Base-by-base conservation (phyloP, 305 asterid species). In the Lippia alba region DNA sequence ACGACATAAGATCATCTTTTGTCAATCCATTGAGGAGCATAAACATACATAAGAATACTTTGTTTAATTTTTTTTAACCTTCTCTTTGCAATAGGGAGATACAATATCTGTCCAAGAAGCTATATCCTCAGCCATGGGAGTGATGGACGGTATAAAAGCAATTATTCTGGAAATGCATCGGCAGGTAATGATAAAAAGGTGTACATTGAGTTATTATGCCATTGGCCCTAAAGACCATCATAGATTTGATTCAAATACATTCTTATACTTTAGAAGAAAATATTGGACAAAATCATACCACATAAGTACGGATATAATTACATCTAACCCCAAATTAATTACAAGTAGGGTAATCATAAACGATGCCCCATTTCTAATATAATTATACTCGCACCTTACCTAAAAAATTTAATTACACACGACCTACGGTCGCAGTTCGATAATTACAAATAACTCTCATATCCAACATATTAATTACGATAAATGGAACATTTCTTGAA, bases 141-240 rank as follows among this genome's bases (percentile, higher is more conserved):
- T 83, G 46, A 74, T 90, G 88, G 91, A 82, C 20, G 6, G 73
- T 56, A 79, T 89, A 5, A 60, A 74, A 72, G 71, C 74, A 30
- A 81, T 66, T 64, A 83, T 87, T 56, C 40, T 62, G 17, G 74
- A 69, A 56, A 75, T 79, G 76, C 71, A 87, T 36, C 70, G 66
- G 17, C 83, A 87, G 94, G 97, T 88, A 68, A 14, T 33, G 0
- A 20, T 11, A 46, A 30, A 34, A 15, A 6, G 20, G 5, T 49
- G 7, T 14, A 24, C 30, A 14, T 49, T 36, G 4, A 15, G 56
- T 16, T 4, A 16, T 51, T 5, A 51, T 15, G 24, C 3, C 2
- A 16, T 51, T 51, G 12, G 0, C 10, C 12, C 49, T 44, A 44
- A 44, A 44, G 12, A 2, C 14, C 14, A 44, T 44, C 49, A 44